Evolutionary conservation across 495 filamentous ascomycete species (phyloP).

Genomic region (Penicillium ucsense): DNA sequence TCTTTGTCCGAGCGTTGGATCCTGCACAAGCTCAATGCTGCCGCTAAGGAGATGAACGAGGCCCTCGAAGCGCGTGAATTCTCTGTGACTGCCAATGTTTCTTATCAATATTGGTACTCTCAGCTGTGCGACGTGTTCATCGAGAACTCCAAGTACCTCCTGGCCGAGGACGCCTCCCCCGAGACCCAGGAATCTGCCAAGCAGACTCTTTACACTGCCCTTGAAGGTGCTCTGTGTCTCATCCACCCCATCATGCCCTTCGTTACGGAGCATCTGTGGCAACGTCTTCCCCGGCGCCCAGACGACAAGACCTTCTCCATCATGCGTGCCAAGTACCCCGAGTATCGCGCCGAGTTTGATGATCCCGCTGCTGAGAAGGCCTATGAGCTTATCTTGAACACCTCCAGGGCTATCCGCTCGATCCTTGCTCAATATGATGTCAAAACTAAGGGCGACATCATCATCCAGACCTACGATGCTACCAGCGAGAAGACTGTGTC

Average conservation of each 20-base stretch:
- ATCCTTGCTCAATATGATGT: slow-evolving; percentile 49
- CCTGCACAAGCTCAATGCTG: slow-evolving; percentile 64
- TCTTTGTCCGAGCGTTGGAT: slow-evolving; percentile 79
- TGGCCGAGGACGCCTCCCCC: slow-evolving; percentile 46
- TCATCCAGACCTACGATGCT: slow-evolving; percentile 50
- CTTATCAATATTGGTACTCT: slow-evolving; percentile 62
- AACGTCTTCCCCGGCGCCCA: slow-evolving; percentile 58
- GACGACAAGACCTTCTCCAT: slow-evolving; percentile 56
- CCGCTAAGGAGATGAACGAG: slow-evolving; percentile 65
- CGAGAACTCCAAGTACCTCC: slow-evolving; percentile 70
- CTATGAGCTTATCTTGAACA: slow-evolving; percentile 56
- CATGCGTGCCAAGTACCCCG: slow-evolving; percentile 58
- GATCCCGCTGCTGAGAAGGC: slow-evolving; percentile 48
- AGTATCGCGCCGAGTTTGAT: slow-evolving; percentile 43
- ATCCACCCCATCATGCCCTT: slow-evolving; percentile 77
- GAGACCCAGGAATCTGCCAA: slow-evolving; percentile 52
- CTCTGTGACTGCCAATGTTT: slow-evolving; percentile 48
- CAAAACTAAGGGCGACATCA: slow-evolving; percentile 46
- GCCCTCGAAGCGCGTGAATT: slow-evolving; percentile 64
- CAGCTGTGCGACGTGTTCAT: slow-evolving; percentile 60
- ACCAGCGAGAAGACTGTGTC: slow-evolving; percentile 46
- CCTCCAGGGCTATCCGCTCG: slow-evolving; percentile 47
- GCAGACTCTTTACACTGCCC: slow-evolving; percentile 56
- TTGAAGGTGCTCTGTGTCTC: slow-evolving; percentile 57
- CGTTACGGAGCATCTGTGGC: slow-evolving; percentile 71